Percentiles rank a stretch among this genome's conserved stretches.
Conservation (phyloP, 208 protist genomes). For the Wallacemonas collosoma region DNA sequence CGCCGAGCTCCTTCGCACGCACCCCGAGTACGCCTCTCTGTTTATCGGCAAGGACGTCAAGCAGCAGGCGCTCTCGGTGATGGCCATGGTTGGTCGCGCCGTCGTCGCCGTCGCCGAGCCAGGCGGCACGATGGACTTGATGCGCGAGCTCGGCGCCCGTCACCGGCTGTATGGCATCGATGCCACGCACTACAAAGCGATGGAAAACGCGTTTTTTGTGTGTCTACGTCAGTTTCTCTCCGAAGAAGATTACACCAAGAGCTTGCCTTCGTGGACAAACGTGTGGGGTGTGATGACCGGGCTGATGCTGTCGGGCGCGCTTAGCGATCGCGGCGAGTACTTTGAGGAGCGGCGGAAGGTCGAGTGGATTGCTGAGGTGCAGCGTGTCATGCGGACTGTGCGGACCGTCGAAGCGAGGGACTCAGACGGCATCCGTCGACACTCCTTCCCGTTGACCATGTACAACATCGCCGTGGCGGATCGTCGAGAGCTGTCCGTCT, state of each 20-base stretch:
- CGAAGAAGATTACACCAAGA: background rate
- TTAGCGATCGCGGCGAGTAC: slow-evolving; percentile 15
- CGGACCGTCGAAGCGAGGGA: slow-evolving; percentile 17
- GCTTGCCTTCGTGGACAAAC: slow-evolving; percentile 18
- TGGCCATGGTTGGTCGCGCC: slow-evolving; percentile 30
- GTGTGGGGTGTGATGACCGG: slow-evolving; percentile 22
- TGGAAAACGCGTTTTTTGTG: slow-evolving; percentile 24
- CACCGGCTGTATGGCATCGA: slow-evolving; percentile 26
- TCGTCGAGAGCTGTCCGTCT: slow-evolving; percentile 20
- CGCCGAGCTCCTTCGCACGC: slow-evolving; percentile 11
- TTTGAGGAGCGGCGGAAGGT: slow-evolving; percentile 14
- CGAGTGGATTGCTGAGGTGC: slow-evolving; percentile 20
- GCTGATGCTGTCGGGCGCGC: slow-evolving; percentile 11
- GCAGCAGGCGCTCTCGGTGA: slow-evolving; percentile 17
- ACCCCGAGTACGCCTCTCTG: slow-evolving; percentile 13
- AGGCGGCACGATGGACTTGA: slow-evolving; percentile 24
- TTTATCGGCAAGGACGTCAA: slow-evolving; percentile 15
- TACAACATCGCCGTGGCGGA: slow-evolving; percentile 25
- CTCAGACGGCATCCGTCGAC: slow-evolving; percentile 7
- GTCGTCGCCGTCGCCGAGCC: slow-evolving; percentile 23
- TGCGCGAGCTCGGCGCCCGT: slow-evolving; percentile 29
- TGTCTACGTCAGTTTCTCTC: slow-evolving; percentile 15
- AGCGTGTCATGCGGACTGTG: slow-evolving; percentile 5
- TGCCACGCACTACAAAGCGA: slow-evolving; percentile 17
- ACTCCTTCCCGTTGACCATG: slow-evolving; percentile 33